phyloP scores from a whole-genome alignment of 805 yeast genomes.

The Pichia occidentalis region DNA sequence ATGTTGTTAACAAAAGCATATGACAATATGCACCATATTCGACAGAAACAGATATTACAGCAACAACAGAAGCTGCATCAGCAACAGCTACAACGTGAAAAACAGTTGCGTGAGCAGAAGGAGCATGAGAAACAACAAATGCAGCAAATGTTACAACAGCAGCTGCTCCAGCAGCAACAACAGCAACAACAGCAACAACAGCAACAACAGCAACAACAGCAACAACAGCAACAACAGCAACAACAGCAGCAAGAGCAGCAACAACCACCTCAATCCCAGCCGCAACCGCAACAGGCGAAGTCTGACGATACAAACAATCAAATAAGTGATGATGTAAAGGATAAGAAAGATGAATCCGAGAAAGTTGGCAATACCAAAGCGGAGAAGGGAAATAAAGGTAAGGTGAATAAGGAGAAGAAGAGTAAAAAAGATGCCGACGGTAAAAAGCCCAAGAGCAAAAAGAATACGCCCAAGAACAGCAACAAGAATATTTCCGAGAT shows the following conservation, averaged over 20 bases:
- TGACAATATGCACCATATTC: constrained; percentile 74
- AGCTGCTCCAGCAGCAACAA: neutral
- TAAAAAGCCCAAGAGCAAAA: constrained; percentile 1
- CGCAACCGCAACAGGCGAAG: neutral
- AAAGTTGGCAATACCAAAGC: neutral
- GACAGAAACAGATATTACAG: constrained; percentile 50
- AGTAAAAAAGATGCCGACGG: constrained; percentile 7
- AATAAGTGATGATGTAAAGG: neutral
- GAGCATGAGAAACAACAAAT: constrained; percentile 16
- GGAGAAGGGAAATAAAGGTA: neutral
- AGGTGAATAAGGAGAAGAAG: constrained; percentile 7
- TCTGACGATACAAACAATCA: neutral
- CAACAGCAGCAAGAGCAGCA: neutral
- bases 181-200: constrained; percentile 1
- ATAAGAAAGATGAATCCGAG: neutral
- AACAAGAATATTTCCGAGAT: constrained; percentile 3
- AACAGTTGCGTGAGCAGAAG: constrained; percentile 15
- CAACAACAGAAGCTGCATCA: constrained; percentile 30
- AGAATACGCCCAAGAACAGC: constrained; percentile 7
- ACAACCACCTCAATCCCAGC: neutral
- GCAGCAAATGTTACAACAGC: constrained; percentile 2
- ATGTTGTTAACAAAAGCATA: constrained; percentile 85
- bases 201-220: constrained; percentile 1
- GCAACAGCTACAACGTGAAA: constrained; percentile 31
- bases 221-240: neutral